These are phyloP conservation scores for Talaromyces albobiverticillius DNA, from an alignment of 2,329 filamentous ascomycete species.

Conservation along the genomic window DNA sequence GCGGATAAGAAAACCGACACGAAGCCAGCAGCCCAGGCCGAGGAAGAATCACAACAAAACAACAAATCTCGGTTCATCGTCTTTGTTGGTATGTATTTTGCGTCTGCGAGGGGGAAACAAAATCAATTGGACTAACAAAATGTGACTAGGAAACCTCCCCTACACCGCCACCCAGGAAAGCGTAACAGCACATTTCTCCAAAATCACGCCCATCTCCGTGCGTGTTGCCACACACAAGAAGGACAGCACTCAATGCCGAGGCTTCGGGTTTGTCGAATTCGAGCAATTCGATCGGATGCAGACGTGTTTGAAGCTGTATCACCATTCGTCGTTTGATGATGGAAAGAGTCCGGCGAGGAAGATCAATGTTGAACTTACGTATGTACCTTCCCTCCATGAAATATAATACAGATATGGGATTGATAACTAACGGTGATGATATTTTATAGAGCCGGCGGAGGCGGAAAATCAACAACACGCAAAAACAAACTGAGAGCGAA, in stretches of 20 bases:
- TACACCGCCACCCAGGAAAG: slow-evolving; percentile 71
- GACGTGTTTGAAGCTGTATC: slow-evolving; percentile 85
- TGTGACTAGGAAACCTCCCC: slow-evolving; percentile 80
- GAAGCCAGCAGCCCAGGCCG: slow-evolving; percentile 16
- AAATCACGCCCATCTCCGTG: slow-evolving; percentile 66
- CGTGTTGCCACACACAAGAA: slow-evolving; percentile 70
- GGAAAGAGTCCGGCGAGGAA: slow-evolving; percentile 58
- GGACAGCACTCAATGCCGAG: slow-evolving; percentile 63
- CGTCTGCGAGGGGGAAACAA: too few relatives aligned
- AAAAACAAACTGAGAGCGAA: slow-evolving; percentile 77
- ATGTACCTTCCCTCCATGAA: slow-evolving; percentile 34
- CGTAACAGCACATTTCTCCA: slow-evolving; percentile 72
- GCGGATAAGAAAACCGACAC: slow-evolving; percentile 19
- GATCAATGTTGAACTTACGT: slow-evolving; percentile 93
- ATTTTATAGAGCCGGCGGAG: slow-evolving; percentile 65
- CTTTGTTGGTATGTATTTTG: slow-evolving; percentile 61
- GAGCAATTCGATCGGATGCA: slow-evolving; percentile 84
- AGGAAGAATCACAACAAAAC: slow-evolving; percentile 19
- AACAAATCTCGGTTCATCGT: slow-evolving; percentile 65
- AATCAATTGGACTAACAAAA: background rate
- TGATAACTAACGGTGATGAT: background rate
- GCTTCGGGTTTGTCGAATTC: slow-evolving; percentile 88
- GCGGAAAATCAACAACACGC: slow-evolving; percentile 72
- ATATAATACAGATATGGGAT: background rate
- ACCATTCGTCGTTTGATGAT: slow-evolving; percentile 74